Percentiles rank a stretch among this genome's conserved stretches.
Conservation (phyloP, 176 grass and related monocot genomes). For the Lolium multiflorum region DNA sequence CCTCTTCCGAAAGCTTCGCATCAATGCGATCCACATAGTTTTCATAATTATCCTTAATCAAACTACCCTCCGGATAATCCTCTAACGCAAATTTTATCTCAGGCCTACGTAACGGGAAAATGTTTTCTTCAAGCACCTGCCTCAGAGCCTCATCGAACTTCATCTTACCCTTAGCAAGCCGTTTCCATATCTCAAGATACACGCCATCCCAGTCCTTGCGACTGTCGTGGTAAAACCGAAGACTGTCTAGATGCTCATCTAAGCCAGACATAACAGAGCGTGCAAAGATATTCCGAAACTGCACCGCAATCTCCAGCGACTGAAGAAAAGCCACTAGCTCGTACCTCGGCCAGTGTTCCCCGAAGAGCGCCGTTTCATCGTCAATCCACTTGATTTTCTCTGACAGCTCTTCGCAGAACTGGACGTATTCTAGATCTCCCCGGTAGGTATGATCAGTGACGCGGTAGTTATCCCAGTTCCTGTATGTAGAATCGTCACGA, state of each 20-base stretch:
- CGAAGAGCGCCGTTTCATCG: background rate
- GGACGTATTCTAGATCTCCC: slow-evolving; percentile 19
- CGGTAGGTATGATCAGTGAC: slow-evolving; percentile 9
- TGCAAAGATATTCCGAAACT: background rate
- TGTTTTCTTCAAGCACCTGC: background rate
- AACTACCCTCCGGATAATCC: background rate
- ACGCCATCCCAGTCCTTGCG: slow-evolving; percentile 1
- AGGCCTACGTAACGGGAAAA: background rate
- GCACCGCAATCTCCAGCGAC: background rate
- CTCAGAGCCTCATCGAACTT: background rate
- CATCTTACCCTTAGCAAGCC: slow-evolving; percentile 7
- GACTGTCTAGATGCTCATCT: background rate
- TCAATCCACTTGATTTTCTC: slow-evolving; percentile 26
- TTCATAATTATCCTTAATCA: background rate
- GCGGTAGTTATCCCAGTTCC: background rate
- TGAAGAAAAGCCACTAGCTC: background rate
- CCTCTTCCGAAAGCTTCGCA: background rate
- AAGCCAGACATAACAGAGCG: background rate
- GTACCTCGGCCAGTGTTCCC: background rate
- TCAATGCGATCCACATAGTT: background rate
- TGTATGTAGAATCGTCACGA: background rate
- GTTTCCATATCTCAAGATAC: slow-evolving; percentile 43
- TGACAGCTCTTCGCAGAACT: slow-evolving; percentile 5
- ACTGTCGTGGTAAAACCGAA: background rate
- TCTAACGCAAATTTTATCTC: background rate